Evolutionary conservation across 495 filamentous ascomycete species (phyloP), one percentile per base, ranked within the genome.

Genomic region (Aspergillus steynii): DNA sequence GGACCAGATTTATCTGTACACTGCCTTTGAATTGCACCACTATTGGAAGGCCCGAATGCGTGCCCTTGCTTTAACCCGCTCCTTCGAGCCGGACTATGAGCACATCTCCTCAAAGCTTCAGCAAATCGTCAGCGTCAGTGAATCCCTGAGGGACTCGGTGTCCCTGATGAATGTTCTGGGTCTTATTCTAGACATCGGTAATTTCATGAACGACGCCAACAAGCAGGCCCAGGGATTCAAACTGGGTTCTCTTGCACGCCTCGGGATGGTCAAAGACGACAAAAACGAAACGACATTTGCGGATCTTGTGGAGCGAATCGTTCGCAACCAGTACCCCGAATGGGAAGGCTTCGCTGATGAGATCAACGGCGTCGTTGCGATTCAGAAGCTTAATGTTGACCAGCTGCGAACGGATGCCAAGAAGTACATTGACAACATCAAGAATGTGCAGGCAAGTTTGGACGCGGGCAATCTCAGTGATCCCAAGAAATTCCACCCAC

Each of bases 141-240:
- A 99, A 74, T 90, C 91, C 15, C 76, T 99, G 50, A 84, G 94
- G 31, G 91, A 94, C 65, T 97, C 94, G 2, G 91, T 96, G 3
- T 86, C 91, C 7, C 78, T 99, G 66, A 96, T 97, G 86, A 96
- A 95, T 61, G 92, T 99, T 48, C 87, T 99, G 26, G 94, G 94
- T 61, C 80, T 99, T 52, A 99, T 99, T 72, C 80, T 98, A 65
- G 92, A 96, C 75, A 96, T 99, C 68, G 95, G 95, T 70, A 99
- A 99, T 70, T 99, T 95, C 82, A 99, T 99, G 95, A 99, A 99
- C 78, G 95, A 98, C 67, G 87, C 93, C 52, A 97, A 96, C 74
- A 99, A 99, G 76, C 96, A 98, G 74, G 95, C 96, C 2, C 90
- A 88, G 62, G 95, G 95, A 52, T 99, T 99, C 88, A 99, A 99